A percentile compares a stretch with the other conserved stretches of the same genome.
These are phyloP conservation scores for Plasmodium inui DNA, from an alignment of 169 alveolate species.

Conservation along the genomic window DNA sequence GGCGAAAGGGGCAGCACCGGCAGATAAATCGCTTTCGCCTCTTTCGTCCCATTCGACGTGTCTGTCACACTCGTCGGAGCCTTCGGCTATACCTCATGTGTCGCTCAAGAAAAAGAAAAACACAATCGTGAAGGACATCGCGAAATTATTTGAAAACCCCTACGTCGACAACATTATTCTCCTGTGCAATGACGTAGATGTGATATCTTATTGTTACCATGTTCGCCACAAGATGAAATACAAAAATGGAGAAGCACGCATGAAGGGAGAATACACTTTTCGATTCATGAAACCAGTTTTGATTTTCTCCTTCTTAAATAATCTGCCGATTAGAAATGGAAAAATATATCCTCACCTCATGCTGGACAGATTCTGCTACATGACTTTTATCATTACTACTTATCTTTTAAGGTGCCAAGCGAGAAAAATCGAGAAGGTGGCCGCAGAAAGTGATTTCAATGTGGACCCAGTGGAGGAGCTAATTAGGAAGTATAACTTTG, in stretches of 20 bases:
- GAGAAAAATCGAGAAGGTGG: not conserved
- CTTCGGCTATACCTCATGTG: not conserved
- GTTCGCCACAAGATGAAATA: not conserved
- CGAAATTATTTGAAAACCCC: not conserved
- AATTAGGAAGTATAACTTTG: not conserved
- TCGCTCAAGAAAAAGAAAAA: not conserved
- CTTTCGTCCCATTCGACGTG: not conserved
- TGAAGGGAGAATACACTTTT: not conserved
- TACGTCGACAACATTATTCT: not conserved
- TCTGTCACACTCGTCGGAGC: not conserved
- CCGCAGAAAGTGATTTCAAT: not conserved
- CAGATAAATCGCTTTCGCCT: not conserved
- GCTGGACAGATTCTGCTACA: constrained; percentile 25
- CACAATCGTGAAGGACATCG: not conserved
- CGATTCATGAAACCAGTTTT: constrained; percentile 11
- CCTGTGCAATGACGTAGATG: constrained; percentile 15
- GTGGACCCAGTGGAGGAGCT: not conserved
- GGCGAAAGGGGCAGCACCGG: not conserved
- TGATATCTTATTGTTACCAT: constrained; percentile 5
- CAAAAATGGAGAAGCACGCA: not conserved
- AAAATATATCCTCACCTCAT: constrained; percentile 2
- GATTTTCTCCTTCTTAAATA: constrained; percentile 3
- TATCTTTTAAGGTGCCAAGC: constrained; percentile 8
- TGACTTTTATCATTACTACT: constrained; percentile 8
- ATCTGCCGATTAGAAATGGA: constrained; percentile 17